These are phyloP conservation scores for Millerago galiae DNA, from an alignment of 805 yeast genomes.

Conservation along the genomic window DNA sequence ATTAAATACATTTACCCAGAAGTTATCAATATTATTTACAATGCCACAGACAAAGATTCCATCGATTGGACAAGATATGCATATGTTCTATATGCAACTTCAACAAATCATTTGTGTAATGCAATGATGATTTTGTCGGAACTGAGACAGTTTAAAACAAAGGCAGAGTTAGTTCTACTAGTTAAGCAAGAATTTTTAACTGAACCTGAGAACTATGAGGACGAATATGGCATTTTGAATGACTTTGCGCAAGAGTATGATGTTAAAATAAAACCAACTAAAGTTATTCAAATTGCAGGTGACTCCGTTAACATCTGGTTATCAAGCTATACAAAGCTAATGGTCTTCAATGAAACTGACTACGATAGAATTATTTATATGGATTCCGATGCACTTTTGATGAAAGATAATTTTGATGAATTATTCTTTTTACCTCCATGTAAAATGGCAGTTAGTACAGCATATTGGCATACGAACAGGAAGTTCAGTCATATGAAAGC, in stretches of 20 bases:
- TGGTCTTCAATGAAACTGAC: constrained; percentile 41
- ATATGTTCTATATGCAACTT: constrained; percentile 57
- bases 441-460: constrained; percentile 39
- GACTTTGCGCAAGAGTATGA: constrained; percentile 8
- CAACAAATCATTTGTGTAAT: constrained; percentile 41
- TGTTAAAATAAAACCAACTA: constrained; percentile 15
- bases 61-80: constrained; percentile 42
- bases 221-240: constrained; percentile 8
- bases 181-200: constrained; percentile 26
- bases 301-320: constrained; percentile 33
- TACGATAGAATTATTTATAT: constrained; percentile 51
- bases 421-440: constrained; percentile 43
- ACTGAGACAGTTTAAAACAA: constrained; percentile 32
- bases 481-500: constrained; percentile 18
- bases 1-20: constrained; percentile 20
- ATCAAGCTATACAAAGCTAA: constrained; percentile 48
- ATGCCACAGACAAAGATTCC: constrained; percentile 10
- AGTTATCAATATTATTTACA: constrained; percentile 15
- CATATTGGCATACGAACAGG: constrained; percentile 32
- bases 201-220: constrained; percentile 12
- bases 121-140: constrained; percentile 42
- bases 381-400: constrained; percentile 48
- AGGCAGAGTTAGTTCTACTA: constrained; percentile 42
- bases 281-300: constrained; percentile 12
- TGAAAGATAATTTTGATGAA: constrained; percentile 41